These are phyloP conservation scores for Komagataea norvegica DNA, from an alignment of 1,139 yeast genomes.

Conservation along the genomic window DNA sequence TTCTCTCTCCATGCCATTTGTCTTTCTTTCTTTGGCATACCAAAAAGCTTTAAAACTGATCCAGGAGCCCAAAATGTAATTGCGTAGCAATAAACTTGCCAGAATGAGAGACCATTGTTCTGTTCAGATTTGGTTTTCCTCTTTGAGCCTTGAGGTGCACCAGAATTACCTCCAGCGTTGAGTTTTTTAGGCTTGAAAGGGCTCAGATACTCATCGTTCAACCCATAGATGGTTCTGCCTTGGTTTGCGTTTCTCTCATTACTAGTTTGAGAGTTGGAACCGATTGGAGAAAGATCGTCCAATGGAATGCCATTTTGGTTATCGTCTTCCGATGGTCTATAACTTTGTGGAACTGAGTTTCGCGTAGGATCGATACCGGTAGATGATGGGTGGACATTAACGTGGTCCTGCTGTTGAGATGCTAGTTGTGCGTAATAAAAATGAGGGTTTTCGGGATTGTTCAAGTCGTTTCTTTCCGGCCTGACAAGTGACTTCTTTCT, in stretches of 20 bases:
- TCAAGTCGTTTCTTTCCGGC: slow-evolving; percentile 72
- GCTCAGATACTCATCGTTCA: slow-evolving; percentile 50
- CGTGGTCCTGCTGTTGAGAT: slow-evolving; percentile 58
- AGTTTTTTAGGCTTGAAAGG: slow-evolving; percentile 13
- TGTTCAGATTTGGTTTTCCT: slow-evolving; percentile 17
- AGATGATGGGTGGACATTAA: slow-evolving; percentile 63
- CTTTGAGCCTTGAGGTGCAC: slow-evolving; percentile 1
- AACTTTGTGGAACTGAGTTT: slow-evolving; percentile 8
- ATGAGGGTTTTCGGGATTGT: slow-evolving; percentile 63
- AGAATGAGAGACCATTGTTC: slow-evolving; percentile 44
- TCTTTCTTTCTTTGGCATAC: slow-evolving; percentile 72
- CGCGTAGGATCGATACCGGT: slow-evolving; percentile 67
- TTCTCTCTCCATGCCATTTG: slow-evolving; percentile 98
- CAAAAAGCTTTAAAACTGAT: slow-evolving; percentile 64
- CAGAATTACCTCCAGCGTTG: slow-evolving; percentile 8
- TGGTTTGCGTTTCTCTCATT: slow-evolving; percentile 12
- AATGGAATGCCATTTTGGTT: slow-evolving; percentile 17
- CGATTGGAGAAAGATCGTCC: slow-evolving; percentile 23
- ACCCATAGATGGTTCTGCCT: slow-evolving; percentile 55
- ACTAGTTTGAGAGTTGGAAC: slow-evolving; percentile 3
- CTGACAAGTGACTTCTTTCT: slow-evolving; percentile 68
- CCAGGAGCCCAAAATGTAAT: slow-evolving; percentile 93
- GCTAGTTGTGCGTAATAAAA: slow-evolving; percentile 82
- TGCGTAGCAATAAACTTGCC: slow-evolving; percentile 77
- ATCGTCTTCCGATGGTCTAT: slow-evolving; percentile 9